Evolutionary conservation across 345 rosid genomes (phyloP).

Genomic region (Brassica carinata): DNA sequence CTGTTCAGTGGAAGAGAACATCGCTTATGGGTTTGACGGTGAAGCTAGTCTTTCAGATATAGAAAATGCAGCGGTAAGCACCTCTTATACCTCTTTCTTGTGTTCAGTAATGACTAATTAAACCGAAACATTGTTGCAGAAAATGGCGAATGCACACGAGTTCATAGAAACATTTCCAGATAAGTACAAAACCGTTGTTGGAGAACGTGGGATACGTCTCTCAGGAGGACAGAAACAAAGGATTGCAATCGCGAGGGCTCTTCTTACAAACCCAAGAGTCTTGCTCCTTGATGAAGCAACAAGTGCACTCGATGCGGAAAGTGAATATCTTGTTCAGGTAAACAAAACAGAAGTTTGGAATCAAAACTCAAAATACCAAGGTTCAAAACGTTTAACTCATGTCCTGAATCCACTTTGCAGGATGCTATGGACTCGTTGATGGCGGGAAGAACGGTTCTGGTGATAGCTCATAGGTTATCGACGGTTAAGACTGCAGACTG

Average conservation of each 20-base stretch:
- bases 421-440: slow-evolving; percentile 97
- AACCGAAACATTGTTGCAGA: slow-evolving; percentile 44
- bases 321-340: slow-evolving; percentile 95
- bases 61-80: slow-evolving; percentile 72
- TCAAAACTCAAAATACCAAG: background rate
- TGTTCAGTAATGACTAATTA: background rate
- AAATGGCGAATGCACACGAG: slow-evolving; percentile 95
- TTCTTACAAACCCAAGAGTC: slow-evolving; percentile 83
- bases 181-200: slow-evolving; percentile 72
- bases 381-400: background rate
- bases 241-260: slow-evolving; percentile 88
- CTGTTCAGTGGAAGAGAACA: slow-evolving; percentile 51
- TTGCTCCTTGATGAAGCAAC: slow-evolving; percentile 93
- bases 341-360: background rate
- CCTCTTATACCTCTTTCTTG: background rate
- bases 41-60: slow-evolving; percentile 54
- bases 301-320: slow-evolving; percentile 94
- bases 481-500: slow-evolving; percentile 82
- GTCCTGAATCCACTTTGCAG: slow-evolving; percentile 40
- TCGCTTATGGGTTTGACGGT: slow-evolving; percentile 71
- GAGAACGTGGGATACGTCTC: slow-evolving; percentile 90
- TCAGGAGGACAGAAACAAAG: slow-evolving; percentile 98
- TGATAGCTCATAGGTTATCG: slow-evolving; percentile 92
- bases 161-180: slow-evolving; percentile 82
- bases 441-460: slow-evolving; percentile 92